Percentiles rank a stretch among this genome's conserved stretches.
Conservation (phyloP, 1,139 yeast genomes). For the Yamadazyma pseudoaaseri region DNA sequence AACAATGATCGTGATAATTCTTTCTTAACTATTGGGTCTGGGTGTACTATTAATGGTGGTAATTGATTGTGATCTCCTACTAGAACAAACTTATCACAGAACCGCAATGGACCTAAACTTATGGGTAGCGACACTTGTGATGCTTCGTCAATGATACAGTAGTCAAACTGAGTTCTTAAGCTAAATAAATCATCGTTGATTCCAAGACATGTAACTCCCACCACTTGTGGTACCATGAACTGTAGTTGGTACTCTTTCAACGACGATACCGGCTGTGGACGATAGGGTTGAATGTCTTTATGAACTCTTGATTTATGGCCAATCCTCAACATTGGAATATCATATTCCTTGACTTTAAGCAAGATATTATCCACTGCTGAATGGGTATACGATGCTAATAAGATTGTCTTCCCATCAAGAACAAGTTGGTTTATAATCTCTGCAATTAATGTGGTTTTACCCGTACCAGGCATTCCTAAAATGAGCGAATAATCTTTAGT, state of each 20-base stretch:
- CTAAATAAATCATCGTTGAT: slow-evolving; percentile 62
- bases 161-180: slow-evolving; percentile 67
- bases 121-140: slow-evolving; percentile 92
- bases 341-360: slow-evolving; percentile 55
- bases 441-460: slow-evolving; percentile 91
- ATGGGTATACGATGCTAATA: slow-evolving; percentile 87
- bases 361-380: slow-evolving; percentile 94
- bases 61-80: slow-evolving; percentile 96
- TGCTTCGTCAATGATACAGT: slow-evolving; percentile 95
- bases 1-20: slow-evolving; percentile 84
- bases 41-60: slow-evolving; percentile 77
- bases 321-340: slow-evolving; percentile 53
- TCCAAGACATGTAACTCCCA: slow-evolving; percentile 88
- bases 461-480: slow-evolving; percentile 99
- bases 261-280: slow-evolving; percentile 46
- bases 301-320: slow-evolving; percentile 63
- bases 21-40: slow-evolving; percentile 47
- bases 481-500: slow-evolving; percentile 77
- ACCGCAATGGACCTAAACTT: slow-evolving; percentile 81
- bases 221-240: slow-evolving; percentile 63
- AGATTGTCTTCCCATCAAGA: slow-evolving; percentile 58
- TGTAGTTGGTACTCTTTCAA: slow-evolving; percentile 43
- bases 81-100: slow-evolving; percentile 74
- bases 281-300: slow-evolving; percentile 53
- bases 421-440: slow-evolving; percentile 65